Evolutionary conservation across 1,284 basidiomycete species (phyloP), one percentile per base, ranked within the genome.

Genomic region (Sanghuangporus weigelae): DNA sequence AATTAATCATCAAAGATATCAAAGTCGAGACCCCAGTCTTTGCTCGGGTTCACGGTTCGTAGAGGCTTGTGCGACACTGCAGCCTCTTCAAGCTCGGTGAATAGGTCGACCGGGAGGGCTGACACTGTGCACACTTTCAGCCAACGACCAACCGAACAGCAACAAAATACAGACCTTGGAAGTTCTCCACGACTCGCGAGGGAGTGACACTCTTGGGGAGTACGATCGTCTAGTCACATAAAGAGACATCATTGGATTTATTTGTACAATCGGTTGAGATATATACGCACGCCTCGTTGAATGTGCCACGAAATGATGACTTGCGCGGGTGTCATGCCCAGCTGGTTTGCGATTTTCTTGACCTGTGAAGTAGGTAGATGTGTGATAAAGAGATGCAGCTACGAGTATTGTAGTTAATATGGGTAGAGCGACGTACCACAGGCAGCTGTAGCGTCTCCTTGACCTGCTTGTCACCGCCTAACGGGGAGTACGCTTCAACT

Each of bases 181-280:
- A 75, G 77, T 96, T 96, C 71, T 89, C 85, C 59, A 79, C 76
- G 63, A 95, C 82, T 31, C 92, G 85, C 53, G 81, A 77, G 10
- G 87, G 80, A 0, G 85, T 92, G 36, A 93, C 92, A 66, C 84
- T 91, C 80, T 92, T 93, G 4, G 92, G 90, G 14, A 93, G 79
- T 7, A 89, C 89, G 54, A 92, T 79, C 49, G 84, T 83, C 79
- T 90, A 39, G 19, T 5, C 12, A 19, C 56, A 38, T 14, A 50
- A 19, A 16, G 3, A 50, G 3, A n/a, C 48, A 21, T 3, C 40
- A 42, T 42, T 5, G 26, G 26, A 4, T 31, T 31, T 48, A 84
- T 82, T 79, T 90, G 39, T 3, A 23, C 11, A 35, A 53, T n/a
- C 12, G 4, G 31, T 26, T 19, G 51, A 26, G 31, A 63, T n/a